Percentiles rank a stretch among this genome's conserved stretches.
phyloP scores from a whole-genome alignment of 495 filamentous ascomycete genomes.

The Hyaloscypha variabilis region DNA sequence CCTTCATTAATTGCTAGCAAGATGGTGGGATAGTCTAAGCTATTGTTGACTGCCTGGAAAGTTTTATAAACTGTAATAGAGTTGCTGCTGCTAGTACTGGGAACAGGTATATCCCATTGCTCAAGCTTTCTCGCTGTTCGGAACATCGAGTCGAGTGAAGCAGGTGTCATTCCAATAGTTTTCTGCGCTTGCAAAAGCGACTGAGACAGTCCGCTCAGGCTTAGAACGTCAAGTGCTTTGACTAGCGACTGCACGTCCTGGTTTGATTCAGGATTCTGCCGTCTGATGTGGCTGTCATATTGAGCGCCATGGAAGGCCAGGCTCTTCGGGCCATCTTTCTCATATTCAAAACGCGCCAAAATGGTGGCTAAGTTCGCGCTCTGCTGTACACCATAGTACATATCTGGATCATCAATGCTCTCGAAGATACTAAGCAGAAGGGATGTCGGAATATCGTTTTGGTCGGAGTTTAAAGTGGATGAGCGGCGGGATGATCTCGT shows the following conservation, averaged over 20 bases:
- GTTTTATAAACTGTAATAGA: slow-evolving; percentile 74
- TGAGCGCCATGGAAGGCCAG: slow-evolving; percentile 91
- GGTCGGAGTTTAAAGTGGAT: slow-evolving; percentile 54
- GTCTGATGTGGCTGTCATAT: slow-evolving; percentile 80
- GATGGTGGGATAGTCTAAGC: slow-evolving; percentile 54
- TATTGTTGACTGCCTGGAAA: slow-evolving; percentile 78
- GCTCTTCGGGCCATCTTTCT: slow-evolving; percentile 83
- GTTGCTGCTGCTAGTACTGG: slow-evolving; percentile 59
- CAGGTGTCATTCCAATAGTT: slow-evolving; percentile 53
- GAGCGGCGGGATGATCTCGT: slow-evolving; percentile 65
- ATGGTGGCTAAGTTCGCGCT: slow-evolving; percentile 73
- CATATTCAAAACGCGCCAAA: slow-evolving; percentile 85
- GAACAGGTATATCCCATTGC: slow-evolving; percentile 88
- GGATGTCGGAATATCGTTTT: slow-evolving; percentile 49
- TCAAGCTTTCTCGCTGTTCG: slow-evolving; percentile 84
- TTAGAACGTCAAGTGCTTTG: slow-evolving; percentile 64
- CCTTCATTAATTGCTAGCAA: slow-evolving; percentile 59
- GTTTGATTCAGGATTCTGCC: slow-evolving; percentile 39
- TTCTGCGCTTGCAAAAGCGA: slow-evolving; percentile 68
- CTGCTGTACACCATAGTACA: slow-evolving; percentile 92
- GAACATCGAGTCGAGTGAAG: slow-evolving; percentile 70
- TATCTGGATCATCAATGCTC: slow-evolving; percentile 92
- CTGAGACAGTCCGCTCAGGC: slow-evolving; percentile 72
- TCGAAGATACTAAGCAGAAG: slow-evolving; percentile 81
- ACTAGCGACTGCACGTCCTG: slow-evolving; percentile 56